Evolutionary conservation across 805 yeast species (phyloP).

Genomic region (Barnettozyma sucrosica): DNA sequence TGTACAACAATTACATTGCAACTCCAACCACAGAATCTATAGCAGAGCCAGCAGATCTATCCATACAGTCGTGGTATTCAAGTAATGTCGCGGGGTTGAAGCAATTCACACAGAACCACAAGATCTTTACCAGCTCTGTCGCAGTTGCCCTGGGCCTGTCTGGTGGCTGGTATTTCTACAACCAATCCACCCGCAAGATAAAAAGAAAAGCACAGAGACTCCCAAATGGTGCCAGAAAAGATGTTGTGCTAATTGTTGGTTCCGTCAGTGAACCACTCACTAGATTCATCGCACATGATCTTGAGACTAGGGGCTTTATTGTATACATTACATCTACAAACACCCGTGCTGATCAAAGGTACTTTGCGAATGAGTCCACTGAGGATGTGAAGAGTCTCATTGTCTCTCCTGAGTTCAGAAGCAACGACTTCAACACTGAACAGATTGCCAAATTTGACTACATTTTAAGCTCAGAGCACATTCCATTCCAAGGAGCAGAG

Average conservation of each 20-base stretch:
- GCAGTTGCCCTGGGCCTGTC: neutral
- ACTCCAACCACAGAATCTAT: neutral
- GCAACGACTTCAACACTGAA: slow-evolving; percentile 33
- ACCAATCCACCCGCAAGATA: neutral
- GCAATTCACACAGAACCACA: neutral
- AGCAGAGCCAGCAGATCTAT: neutral
- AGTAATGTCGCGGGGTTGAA: neutral
- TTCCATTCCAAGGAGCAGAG: slow-evolving; percentile 52
- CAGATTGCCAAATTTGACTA: slow-evolving; percentile 46
- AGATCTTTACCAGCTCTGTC: neutral
- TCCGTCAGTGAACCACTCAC: slow-evolving; percentile 73
- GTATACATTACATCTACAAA: slow-evolving; percentile 59
- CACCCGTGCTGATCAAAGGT: slow-evolving; percentile 30
- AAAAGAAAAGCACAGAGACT: slow-evolving; percentile 57
- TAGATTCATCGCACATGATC: slow-evolving; percentile 62
- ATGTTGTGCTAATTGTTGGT: slow-evolving; percentile 70
- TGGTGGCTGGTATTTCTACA: neutral
- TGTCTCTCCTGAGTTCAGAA: slow-evolving; percentile 39
- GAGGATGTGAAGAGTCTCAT: slow-evolving; percentile 65
- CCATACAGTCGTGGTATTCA: neutral
- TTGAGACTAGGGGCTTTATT: slow-evolving; percentile 74
- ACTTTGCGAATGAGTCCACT: slow-evolving; percentile 53
- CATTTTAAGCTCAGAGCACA: slow-evolving; percentile 46
- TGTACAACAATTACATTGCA: neutral
- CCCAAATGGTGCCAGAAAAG: slow-evolving; percentile 65